Percentiles rank a stretch among this genome's conserved stretches.
These are phyloP conservation scores for Brassica balearica DNA, from an alignment of 441 rosid genomes.

Conservation along the genomic window DNA sequence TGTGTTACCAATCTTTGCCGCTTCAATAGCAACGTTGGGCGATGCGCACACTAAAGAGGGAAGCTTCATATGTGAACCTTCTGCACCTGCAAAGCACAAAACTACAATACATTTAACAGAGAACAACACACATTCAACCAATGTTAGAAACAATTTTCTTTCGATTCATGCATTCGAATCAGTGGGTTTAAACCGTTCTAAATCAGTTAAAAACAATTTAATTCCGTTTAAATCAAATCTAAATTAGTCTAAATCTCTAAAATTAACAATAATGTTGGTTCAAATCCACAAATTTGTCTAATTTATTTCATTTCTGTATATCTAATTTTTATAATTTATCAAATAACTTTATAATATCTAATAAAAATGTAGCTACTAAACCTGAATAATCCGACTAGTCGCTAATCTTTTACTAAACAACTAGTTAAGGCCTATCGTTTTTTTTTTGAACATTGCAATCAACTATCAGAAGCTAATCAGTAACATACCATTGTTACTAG, in stretches of 20 bases:
- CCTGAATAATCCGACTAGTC: too few relatives aligned
- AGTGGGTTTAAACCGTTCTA: too few relatives aligned
- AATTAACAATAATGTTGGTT: too few relatives aligned
- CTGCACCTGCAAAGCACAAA: slow-evolving; percentile 42
- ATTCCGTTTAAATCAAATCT: neutral
- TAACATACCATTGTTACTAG: slow-evolving; percentile 34
- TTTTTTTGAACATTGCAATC: neutral
- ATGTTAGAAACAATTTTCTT: too few relatives aligned
- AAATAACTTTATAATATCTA: too few relatives aligned
- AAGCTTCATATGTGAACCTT: slow-evolving; percentile 33
- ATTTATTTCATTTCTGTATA: too few relatives aligned
- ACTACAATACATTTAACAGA: neutral
- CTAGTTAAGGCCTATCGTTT: too few relatives aligned
- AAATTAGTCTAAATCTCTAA: neutral
- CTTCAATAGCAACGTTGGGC: slow-evolving; percentile 36
- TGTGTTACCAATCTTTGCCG: slow-evolving; percentile 45
- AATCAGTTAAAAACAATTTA: neutral
- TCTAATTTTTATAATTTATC: too few relatives aligned
- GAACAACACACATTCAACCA: neutral
- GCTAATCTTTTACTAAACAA: too few relatives aligned
- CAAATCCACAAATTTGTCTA: neutral
- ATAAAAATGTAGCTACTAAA: too few relatives aligned
- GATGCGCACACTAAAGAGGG: slow-evolving; percentile 42
- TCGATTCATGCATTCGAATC: too few relatives aligned
- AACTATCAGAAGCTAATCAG: neutral